Conservation (phyloP, 2,329 filamentous ascomycete genomes). For the Penicillium hesseltinei region DNA sequence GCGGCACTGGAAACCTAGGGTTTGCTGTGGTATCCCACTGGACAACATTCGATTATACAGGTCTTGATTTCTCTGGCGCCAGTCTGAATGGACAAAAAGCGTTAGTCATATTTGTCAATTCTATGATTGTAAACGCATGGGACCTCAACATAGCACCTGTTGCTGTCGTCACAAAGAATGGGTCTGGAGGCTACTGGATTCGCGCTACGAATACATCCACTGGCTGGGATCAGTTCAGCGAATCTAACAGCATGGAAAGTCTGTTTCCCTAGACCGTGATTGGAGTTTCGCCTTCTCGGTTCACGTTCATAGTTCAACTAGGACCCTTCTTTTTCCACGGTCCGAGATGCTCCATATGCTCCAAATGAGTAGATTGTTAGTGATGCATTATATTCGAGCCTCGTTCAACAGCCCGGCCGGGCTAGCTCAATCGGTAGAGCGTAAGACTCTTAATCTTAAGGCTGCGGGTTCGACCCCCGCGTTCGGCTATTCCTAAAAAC, state of each 20-base stretch:
- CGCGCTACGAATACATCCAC: not conserved
- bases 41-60: not conserved
- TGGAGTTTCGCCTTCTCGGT: not conserved
- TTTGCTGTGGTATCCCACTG: not conserved
- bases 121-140: not conserved
- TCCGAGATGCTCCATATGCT: no score
- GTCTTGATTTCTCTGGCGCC: not conserved
- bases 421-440: constrained; percentile 52
- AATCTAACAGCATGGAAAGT: not conserved
- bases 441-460: constrained; percentile 28
- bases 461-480: constrained; percentile 45
- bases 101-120: not conserved
- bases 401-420: constrained; percentile 28
- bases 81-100: not conserved
- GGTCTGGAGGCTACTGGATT: not conserved
- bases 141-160: not conserved
- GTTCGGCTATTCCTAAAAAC: constrained; percentile 37
- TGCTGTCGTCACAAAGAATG: not conserved
- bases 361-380: not conserved
- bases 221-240: not conserved
- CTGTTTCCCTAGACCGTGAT: not conserved
- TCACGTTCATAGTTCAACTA: not conserved
- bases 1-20: not conserved
- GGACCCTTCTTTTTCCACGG: not conserved
- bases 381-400: not conserved